Base-by-base conservation (phyloP, 768 basidiomycete genomes). In the Imleria badia region DNA sequence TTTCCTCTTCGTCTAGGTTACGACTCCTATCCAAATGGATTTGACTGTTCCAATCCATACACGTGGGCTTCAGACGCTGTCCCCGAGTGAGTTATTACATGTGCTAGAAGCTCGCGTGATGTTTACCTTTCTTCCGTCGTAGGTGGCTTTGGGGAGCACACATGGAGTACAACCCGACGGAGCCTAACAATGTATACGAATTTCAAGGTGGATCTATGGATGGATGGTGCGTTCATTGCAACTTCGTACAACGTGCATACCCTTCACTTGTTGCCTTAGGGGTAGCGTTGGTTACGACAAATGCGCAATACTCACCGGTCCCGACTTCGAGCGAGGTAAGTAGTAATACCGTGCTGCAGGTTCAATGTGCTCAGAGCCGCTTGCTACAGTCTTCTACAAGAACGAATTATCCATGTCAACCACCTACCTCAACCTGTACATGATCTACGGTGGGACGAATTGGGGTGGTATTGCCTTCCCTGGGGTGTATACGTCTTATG, bases 401-500 rank as follows among this genome's bases (percentile, higher is more conserved):
- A 67, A 67, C n/a, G 43, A 57, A 20, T 22, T 59, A 9, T 29
- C 60, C 12, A 66, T 59, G 56, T 60, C 58, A 31, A 46, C 52
- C 51, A 45, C 50, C 2, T 56, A 58, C 23, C 41, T 61, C 75
- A 81, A 73, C 57, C 65, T 83, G 15, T 83, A 83, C 59, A 82
- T 86, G 85, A 64, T 80, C 10, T 82, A 78, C 61, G 84, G 84
- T 4, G 84, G 84, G 29, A 86, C 84, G 1, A 84, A 85, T 46
- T 84, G 82, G 82, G 84, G 83, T 7, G 66, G 66, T 39, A 82
- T 81, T 1, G 68, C 80, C 1, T 76, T 80, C 59, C 83, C 83
- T 5, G 81, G 81, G 1, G 78, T 78, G 48, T 83, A 83, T 59
- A 77, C 79, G 1, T 83, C 82, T 12, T 86, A 86, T 60, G 85